Percentiles rank a stretch among this genome's conserved stretches.
Conservation (phyloP, 1,139 yeast species). For the Magnusiomyces paraingens region DNA sequence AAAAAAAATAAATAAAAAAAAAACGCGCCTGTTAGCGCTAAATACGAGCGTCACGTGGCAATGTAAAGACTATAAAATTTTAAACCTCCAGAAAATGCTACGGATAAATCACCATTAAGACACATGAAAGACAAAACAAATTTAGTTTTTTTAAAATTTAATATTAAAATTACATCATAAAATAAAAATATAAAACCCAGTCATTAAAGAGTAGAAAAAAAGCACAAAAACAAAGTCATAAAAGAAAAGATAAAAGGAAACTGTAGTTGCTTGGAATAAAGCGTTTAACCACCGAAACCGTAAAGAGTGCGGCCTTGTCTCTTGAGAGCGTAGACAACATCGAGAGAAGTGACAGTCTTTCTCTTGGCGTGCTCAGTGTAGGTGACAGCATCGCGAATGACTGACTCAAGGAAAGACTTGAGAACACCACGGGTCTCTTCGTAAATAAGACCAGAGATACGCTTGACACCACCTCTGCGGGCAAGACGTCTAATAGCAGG, state of each 20-base stretch:
- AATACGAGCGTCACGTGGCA: too few species aligned
- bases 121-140: background rate
- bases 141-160: background rate
- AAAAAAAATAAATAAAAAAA: too few species aligned
- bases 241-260: background rate
- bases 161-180: constrained; percentile 1
- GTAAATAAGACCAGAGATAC: constrained; percentile 97
- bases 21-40: too few species aligned
- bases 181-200: background rate
- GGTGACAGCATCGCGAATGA: constrained; percentile 97
- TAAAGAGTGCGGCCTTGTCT: constrained; percentile 99
- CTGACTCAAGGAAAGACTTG: constrained; percentile 92
- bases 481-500: constrained; percentile 99
- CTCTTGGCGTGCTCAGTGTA: constrained; percentile 99
- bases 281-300: constrained; percentile 96
- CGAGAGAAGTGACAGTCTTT: constrained; percentile 98
- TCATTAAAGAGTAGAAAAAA: constrained; percentile 1
- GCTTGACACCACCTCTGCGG: constrained; percentile 99
- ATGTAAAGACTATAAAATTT: too few species aligned
- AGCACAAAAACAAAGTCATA: background rate
- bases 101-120: too few species aligned
- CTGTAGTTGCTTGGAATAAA: background rate
- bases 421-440: constrained; percentile 98
- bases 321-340: constrained; percentile 98
- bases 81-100: too few species aligned